Percentiles rank a stretch among this genome's conserved stretches.
Conservation (phyloP, 495 filamentous ascomycete species). For the Neurospora terricola region DNA sequence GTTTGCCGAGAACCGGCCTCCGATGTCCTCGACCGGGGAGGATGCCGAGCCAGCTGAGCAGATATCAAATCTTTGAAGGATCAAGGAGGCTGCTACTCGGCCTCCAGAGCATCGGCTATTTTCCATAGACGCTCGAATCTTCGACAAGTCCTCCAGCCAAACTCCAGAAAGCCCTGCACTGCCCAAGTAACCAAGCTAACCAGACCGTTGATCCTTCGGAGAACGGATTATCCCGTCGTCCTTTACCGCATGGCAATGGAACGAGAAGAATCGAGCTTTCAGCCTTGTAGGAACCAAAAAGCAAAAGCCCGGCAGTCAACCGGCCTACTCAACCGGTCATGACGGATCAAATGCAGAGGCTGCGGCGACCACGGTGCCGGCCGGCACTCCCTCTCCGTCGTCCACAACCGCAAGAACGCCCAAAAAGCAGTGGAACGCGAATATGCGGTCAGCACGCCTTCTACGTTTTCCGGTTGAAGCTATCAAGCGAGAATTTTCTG, state of each 20-base stretch:
- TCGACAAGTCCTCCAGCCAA: neutral
- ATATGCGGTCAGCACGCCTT: neutral
- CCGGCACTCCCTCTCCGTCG: neutral
- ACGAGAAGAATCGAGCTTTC: no score
- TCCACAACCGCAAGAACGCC: neutral
- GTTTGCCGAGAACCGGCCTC: neutral
- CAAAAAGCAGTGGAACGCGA: neutral
- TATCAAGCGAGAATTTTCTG: neutral
- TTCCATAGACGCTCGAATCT: neutral
- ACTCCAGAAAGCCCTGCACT: neutral
- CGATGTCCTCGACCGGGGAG: neutral
- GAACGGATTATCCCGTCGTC: no score
- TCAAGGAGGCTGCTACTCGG: neutral
- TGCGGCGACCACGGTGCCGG: neutral
- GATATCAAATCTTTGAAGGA: neutral
- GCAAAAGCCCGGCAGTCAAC: neutral
- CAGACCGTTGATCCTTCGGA: neutral
- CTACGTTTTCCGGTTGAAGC: neutral
- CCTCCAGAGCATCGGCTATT: neutral
- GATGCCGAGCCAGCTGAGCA: neutral
- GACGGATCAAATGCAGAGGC: neutral
- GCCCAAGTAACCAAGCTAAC: neutral
- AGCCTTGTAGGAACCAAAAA: neutral
- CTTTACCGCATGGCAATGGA: no score
- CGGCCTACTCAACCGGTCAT: neutral